Percentiles rank a stretch among this genome's conserved stretches.
phyloP scores from a whole-genome alignment of 1,284 basidiomycete species.

The Coriolopsis trogii region DNA sequence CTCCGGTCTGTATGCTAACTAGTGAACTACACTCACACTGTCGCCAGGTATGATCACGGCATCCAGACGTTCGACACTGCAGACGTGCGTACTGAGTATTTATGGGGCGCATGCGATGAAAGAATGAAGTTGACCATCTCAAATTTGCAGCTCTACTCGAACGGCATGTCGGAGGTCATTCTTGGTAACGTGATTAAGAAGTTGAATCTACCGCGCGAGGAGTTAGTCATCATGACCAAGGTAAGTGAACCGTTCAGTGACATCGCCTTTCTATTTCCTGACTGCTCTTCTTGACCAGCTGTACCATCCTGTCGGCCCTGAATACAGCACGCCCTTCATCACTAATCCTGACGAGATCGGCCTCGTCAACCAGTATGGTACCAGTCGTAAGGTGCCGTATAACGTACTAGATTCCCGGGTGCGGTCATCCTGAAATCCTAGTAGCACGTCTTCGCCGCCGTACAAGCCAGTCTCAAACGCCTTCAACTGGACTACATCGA shows the following conservation, averaged over 20 bases:
- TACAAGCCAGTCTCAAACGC: slow-evolving; percentile 42
- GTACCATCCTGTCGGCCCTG: not conserved
- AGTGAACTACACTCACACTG: not conserved
- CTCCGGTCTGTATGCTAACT: not conserved
- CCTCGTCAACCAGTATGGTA: slow-evolving; percentile 26
- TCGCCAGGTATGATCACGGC: slow-evolving; percentile 39
- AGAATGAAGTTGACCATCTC: not conserved
- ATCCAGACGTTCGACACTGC: slow-evolving; percentile 58
- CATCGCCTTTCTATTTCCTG: not conserved
- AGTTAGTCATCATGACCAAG: slow-evolving; percentile 62
- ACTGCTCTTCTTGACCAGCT: not conserved
- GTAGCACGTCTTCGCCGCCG: slow-evolving; percentile 46
- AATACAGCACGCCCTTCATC: not conserved
- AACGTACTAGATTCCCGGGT: too few species aligned
- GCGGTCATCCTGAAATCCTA: not conserved
- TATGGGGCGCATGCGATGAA: not conserved
- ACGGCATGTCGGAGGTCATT: slow-evolving; percentile 54
- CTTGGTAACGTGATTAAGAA: slow-evolving; percentile 63
- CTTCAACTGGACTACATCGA: slow-evolving; percentile 47
- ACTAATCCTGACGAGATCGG: slow-evolving; percentile 15
- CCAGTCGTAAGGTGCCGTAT: slow-evolving; percentile 32
- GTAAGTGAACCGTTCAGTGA: too few species aligned
- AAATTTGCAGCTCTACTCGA: slow-evolving; percentile 43
- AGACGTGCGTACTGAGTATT: slow-evolving; percentile 33
- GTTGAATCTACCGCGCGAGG: slow-evolving; percentile 54